Percentiles rank a stretch among this genome's conserved stretches.
These are phyloP conservation scores for Penicillium steckii DNA, from an alignment of 495 filamentous ascomycete genomes.

Conservation along the genomic window DNA sequence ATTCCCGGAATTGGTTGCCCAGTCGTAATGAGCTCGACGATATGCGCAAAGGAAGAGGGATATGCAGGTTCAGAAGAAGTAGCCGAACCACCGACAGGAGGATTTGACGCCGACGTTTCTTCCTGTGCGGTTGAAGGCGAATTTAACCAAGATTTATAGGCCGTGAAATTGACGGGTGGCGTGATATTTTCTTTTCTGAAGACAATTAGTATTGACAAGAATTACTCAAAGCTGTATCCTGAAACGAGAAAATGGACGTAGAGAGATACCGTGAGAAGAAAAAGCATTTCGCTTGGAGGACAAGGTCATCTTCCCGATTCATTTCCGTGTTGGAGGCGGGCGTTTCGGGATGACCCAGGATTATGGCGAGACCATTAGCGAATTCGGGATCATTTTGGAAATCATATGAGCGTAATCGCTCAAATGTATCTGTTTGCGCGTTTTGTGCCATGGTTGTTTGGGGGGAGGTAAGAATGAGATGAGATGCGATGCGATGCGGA, in stretches of 20 bases:
- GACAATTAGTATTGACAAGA: no score
- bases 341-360: constrained; percentile 41
- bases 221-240: no score
- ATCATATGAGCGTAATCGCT: constrained; percentile 33
- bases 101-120: no score
- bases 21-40: constrained; percentile 82
- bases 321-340: constrained; percentile 45
- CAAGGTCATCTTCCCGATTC: constrained; percentile 40
- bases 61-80: constrained; percentile 57
- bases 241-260: neutral
- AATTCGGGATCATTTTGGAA: constrained; percentile 47
- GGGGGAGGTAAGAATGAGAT: neutral
- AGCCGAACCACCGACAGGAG: neutral
- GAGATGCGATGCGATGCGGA: no score
- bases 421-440: constrained; percentile 20
- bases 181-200: constrained; percentile 42
- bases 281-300: constrained; percentile 53
- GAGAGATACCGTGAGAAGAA: constrained; percentile 46
- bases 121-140: constrained; percentile 16
- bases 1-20: constrained; percentile 88
- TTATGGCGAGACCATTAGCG: constrained; percentile 46
- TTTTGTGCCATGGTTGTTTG: constrained; percentile 3
- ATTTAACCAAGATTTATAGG: constrained; percentile 44
- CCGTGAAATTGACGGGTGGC: constrained; percentile 35
- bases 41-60: constrained; percentile 82